Base-by-base conservation (phyloP, 2,329 filamentous ascomycete species). In the Orbilia blumenaviensis region DNA sequence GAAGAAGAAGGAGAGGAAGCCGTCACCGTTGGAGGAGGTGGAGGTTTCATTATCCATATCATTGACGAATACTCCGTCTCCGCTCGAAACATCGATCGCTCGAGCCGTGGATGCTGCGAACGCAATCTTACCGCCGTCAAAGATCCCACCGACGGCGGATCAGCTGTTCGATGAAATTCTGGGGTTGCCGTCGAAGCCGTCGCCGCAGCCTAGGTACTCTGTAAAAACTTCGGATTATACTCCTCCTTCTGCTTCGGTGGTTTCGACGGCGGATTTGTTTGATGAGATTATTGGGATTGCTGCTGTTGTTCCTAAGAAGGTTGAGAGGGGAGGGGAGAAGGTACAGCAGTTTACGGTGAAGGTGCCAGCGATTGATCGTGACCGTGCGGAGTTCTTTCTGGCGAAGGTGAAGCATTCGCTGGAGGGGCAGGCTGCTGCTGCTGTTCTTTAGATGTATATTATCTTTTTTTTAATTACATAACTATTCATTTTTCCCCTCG, bases 51-150 rank as follows among this genome's bases (percentile, higher is more conserved):
- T 73, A n/a, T 50, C 61, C 1, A 68, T 77, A 14, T 97, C 64
- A 88, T 91, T 12, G 83, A 96, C 6, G 88, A 92, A 46, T 4
- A n/a, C 12, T 14, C 60, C 25, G 25, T n/a, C 12, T 23, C 62
- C 69, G 2, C 18, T 63, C 21, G 77, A 58, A 75, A 76, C 90
- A 66, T 97, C 98, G 84, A 89, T 99, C 82, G 87, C 89, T 66
- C 91, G 93, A 64, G 95, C 95, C 42, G 88, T 92, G 42, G 90
- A 95, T 80, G 84, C 96, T 25, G 95, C 95, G 75, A 98, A 98
- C 84, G 54, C 71, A 10, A 89, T 91, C 50, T 88, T 98, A 6
- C 94, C 94, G 1, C 85, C 87, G 27, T 88, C 89, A 3, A 86
- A 89, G 74, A 85, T 85, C 76, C 86, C 87, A 50, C 87, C 89